Percentiles rank a stretch among this genome's conserved stretches.
phyloP scores from a whole-genome alignment of 768 basidiomycete genomes.

The Rhodocollybia butyracea region DNA sequence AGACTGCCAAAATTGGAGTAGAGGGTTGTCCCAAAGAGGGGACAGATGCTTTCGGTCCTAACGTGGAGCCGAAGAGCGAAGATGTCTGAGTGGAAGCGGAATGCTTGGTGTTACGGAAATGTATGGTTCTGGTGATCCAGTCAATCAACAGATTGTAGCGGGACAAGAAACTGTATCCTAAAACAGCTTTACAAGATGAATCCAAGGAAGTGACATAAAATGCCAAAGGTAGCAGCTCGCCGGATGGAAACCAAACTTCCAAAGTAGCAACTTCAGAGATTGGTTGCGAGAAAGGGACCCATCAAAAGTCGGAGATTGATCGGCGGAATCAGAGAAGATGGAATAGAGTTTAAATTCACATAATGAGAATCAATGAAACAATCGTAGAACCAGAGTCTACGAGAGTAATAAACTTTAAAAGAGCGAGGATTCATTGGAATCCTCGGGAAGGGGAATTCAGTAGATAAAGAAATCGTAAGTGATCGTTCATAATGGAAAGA shows the following conservation, averaged over 20 bases:
- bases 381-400: no score
- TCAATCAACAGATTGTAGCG: not conserved
- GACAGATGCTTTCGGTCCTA: no score
- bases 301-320: not conserved
- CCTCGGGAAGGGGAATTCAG: no score
- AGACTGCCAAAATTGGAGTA: no score
- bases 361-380: not conserved
- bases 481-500: not conserved
- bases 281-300: not conserved
- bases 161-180: not conserved
- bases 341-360: not conserved
- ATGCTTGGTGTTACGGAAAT: not conserved
- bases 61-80: not conserved
- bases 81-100: not conserved
- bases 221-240: not conserved
- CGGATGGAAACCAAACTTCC: not conserved
- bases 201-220: not conserved
- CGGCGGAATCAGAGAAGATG: not conserved
- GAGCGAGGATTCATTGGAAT: no score
- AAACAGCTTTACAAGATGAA: not conserved
- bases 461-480: not conserved
- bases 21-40: no score
- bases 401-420: no score
- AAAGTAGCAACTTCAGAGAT: not conserved
- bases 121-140: not conserved